phyloP scores from a whole-genome alignment of 2,329 filamentous ascomycete genomes.

The Colletotrichum somersetense region DNA sequence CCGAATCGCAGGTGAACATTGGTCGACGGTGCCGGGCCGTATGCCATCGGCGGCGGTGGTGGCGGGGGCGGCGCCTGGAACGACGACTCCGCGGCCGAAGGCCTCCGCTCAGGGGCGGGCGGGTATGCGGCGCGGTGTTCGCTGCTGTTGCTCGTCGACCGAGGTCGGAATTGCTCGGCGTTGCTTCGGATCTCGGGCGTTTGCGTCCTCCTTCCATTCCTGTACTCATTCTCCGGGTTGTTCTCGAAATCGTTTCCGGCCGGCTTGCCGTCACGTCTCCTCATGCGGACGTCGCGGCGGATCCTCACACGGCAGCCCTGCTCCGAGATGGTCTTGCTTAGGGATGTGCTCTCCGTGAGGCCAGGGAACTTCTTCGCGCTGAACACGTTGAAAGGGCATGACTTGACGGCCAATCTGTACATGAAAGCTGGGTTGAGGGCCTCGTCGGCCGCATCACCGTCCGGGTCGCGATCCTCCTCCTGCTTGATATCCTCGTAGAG shows the following conservation, averaged over 20 bases:
- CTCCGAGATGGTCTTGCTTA: slow-evolving; percentile 93
- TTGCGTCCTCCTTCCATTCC: slow-evolving; percentile 50
- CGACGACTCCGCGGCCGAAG: slow-evolving; percentile 62
- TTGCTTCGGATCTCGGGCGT: slow-evolving; percentile 43
- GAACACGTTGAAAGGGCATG: slow-evolving; percentile 86
- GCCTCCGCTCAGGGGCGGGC: slow-evolving; percentile 56
- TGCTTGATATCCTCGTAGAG: slow-evolving; percentile 96
- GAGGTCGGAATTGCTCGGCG: slow-evolving; percentile 57
- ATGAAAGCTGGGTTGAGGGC: slow-evolving; percentile 73
- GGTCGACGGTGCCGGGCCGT: slow-evolving; percentile 47
- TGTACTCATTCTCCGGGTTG: slow-evolving; percentile 73
- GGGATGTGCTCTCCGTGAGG: slow-evolving; percentile 85
- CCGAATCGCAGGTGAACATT: slow-evolving; percentile 54
- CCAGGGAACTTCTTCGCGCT: slow-evolving; percentile 99
- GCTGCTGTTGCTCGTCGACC: slow-evolving; percentile 72
- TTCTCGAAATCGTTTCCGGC: slow-evolving; percentile 63
- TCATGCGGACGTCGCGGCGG: slow-evolving; percentile 92
- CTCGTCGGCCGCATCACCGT: slow-evolving; percentile 51
- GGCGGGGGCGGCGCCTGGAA: slow-evolving; percentile 54
- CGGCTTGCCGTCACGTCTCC: slow-evolving; percentile 81
- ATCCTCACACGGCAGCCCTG: slow-evolving; percentile 98
- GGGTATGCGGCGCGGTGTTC: slow-evolving; percentile 60
- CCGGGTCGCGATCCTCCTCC: slow-evolving; percentile 78
- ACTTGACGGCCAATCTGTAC: slow-evolving; percentile 91
- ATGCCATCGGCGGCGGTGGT: slow-evolving; percentile 49